Percentiles rank a stretch among this genome's conserved stretches.
These are phyloP conservation scores for Sphaerulina vaccinii DNA, from an alignment of 2,329 filamentous ascomycete species.

Conservation along the genomic window DNA sequence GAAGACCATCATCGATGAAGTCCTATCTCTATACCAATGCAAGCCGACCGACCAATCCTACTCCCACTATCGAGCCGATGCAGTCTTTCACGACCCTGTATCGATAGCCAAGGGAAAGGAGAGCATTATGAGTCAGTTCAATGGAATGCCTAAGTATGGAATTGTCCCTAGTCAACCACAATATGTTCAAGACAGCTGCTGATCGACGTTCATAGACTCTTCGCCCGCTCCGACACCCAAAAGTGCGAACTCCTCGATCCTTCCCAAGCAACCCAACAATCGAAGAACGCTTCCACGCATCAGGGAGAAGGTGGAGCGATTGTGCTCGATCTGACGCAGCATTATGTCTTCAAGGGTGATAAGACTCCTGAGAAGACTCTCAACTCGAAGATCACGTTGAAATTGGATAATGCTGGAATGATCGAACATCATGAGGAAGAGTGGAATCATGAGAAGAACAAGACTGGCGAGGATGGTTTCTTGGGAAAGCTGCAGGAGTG, in stretches of 20 bases:
- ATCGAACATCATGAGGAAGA: conserved; percentile 33
- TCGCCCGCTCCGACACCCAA: conserved; percentile 27
- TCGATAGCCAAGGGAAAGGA: conserved; percentile 30
- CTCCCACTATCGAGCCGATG: conserved; percentile 27
- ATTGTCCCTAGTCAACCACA: too few species aligned
- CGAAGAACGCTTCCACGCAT: conserved; percentile 12
- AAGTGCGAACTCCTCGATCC: conserved; percentile 23
- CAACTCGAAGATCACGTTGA: conserved; percentile 30
- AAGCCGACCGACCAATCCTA: conserved; percentile 28
- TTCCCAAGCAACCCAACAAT: conserved; percentile 15
- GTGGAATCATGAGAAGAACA: conserved; percentile 31
- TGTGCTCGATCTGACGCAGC: conserved; percentile 30
- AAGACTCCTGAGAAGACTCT: conserved; percentile 32
- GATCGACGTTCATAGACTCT: too few species aligned
- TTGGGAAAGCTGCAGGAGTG: conserved; percentile 31
- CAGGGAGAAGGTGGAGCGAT: conserved; percentile 18
- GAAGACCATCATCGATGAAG: conserved; percentile 28
- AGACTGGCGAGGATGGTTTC: conserved; percentile 32
- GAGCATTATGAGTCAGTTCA: conserved; percentile 32
- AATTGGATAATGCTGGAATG: conserved; percentile 26
- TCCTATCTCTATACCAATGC: conserved; percentile 29
- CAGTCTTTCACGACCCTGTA: conserved; percentile 33
- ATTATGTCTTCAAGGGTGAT: conserved; percentile 33
- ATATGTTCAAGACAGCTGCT: too few species aligned
- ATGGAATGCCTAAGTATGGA: conserved; percentile 35